phyloP scores from a whole-genome alignment of 768 basidiomycete species.

The Boletus rubroflammeus region DNA sequence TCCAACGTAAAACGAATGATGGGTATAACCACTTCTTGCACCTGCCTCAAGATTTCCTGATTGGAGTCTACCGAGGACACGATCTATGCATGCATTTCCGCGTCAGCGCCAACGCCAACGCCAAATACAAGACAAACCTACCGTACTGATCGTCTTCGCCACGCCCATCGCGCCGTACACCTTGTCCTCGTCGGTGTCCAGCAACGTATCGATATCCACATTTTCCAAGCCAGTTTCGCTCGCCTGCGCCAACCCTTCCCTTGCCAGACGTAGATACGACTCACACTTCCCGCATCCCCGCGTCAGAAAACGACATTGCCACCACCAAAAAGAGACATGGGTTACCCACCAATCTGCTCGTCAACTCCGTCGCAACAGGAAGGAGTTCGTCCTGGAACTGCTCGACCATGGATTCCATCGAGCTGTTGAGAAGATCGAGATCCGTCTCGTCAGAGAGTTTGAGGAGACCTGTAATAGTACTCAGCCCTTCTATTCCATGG shows the following conservation, averaged over 20 bases:
- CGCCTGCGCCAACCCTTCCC: slow-evolving; percentile 53
- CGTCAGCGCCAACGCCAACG: background rate
- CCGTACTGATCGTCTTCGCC: slow-evolving; percentile 79
- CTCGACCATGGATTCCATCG: slow-evolving; percentile 86
- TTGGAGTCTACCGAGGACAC: slow-evolving; percentile 70
- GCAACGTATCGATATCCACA: slow-evolving; percentile 52
- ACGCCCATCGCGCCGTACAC: slow-evolving; percentile 85
- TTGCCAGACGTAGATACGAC: slow-evolving; percentile 75
- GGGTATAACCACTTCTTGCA: slow-evolving; percentile 80
- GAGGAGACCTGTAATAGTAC: slow-evolving; percentile 58
- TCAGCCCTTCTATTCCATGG: background rate
- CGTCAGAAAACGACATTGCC: background rate
- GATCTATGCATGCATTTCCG: slow-evolving; percentile 45
- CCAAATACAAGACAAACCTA: slow-evolving; percentile 30
- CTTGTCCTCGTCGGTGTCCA: slow-evolving; percentile 78
- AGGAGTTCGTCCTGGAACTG: slow-evolving; percentile 80
- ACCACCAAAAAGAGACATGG: background rate
- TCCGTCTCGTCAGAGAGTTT: slow-evolving; percentile 91
- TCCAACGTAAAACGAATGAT: slow-evolving; percentile 75
- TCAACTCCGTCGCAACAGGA: slow-evolving; percentile 80
- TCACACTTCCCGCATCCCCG: slow-evolving; percentile 51
- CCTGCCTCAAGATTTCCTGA: slow-evolving; percentile 69
- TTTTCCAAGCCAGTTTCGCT: slow-evolving; percentile 49
- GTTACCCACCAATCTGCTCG: slow-evolving; percentile 64
- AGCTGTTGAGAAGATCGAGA: slow-evolving; percentile 74